These are phyloP conservation scores for Globisporangium sylvaticum DNA, from an alignment of 352 stramenopile species.

Conservation along the genomic window DNA sequence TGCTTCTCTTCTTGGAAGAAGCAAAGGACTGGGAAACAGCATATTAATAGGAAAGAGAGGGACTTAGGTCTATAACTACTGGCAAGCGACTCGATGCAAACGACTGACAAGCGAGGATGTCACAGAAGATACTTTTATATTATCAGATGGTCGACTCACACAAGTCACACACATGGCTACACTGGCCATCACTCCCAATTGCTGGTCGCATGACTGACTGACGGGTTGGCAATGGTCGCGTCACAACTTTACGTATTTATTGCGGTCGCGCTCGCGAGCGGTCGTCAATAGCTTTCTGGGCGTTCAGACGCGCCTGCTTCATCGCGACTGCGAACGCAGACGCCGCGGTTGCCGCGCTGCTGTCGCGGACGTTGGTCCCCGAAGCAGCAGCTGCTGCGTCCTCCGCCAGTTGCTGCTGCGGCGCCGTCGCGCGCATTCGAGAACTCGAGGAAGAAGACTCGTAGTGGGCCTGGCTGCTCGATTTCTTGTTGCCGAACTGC, in stretches of 20 bases:
- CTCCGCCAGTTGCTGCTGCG: neutral
- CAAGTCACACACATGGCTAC: neutral
- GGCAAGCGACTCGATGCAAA: neutral
- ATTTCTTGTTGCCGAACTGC: slow-evolving; percentile 1
- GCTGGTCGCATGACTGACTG: neutral
- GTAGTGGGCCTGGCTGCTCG: neutral
- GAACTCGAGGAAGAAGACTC: neutral
- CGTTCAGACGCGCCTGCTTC: slow-evolving; percentile 73
- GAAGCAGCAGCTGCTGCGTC: neutral
- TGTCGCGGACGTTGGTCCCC: neutral
- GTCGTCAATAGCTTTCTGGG: slow-evolving; percentile 57
- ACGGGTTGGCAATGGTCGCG: neutral
- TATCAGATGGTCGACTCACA: neutral
- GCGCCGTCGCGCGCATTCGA: neutral
- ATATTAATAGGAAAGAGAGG: neutral
- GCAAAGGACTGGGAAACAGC: neutral
- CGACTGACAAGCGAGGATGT: neutral
- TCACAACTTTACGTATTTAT: neutral
- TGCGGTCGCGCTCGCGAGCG: slow-evolving; percentile 18
- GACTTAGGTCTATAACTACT: neutral
- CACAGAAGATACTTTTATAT: neutral
- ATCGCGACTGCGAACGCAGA: slow-evolving; percentile 74
- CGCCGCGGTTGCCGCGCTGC: slow-evolving; percentile 30
- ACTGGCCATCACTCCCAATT: neutral
- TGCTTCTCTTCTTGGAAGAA: neutral